These are phyloP conservation scores for Boletus subparvulus DNA, from an alignment of 768 basidiomycete genomes.

Conservation along the genomic window DNA sequence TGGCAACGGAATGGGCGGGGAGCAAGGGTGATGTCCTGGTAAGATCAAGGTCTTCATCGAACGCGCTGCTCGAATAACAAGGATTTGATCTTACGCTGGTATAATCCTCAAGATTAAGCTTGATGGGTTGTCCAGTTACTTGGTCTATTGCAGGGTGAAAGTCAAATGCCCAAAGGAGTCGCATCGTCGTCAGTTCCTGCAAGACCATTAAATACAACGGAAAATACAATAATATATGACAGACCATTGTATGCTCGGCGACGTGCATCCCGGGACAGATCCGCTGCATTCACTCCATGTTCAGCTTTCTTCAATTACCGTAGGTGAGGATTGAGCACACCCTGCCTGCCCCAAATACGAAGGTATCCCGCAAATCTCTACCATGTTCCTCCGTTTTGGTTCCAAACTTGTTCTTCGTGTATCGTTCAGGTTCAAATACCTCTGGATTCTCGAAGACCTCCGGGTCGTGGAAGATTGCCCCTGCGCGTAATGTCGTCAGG, in stretches of 20 bases:
- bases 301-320: not conserved
- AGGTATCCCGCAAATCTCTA: constrained; percentile 5
- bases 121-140: not conserved
- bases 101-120: not conserved
- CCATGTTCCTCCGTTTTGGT: constrained; percentile 2
- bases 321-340: not conserved
- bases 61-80: not conserved
- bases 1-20: constrained; percentile 5
- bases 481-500: not conserved
- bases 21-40: not conserved
- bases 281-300: not conserved
- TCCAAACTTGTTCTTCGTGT: constrained; percentile 1
- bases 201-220: not conserved
- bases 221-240: not conserved
- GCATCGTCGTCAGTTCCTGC: constrained; percentile 3
- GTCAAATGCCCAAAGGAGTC: constrained; percentile 5
- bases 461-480: constrained; percentile 2
- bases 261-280: constrained; percentile 7
- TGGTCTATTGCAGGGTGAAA: not conserved
- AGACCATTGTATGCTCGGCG: constrained; percentile 4
- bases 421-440: constrained; percentile 3
- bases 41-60: not conserved
- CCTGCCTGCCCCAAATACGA: constrained; percentile 3
- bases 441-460: constrained; percentile 4
- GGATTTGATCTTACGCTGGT: not conserved